These are phyloP conservation scores for Sequoiadendron giganteum DNA, from an alignment of 75 land plant genomes.

Conservation along the genomic window DNA sequence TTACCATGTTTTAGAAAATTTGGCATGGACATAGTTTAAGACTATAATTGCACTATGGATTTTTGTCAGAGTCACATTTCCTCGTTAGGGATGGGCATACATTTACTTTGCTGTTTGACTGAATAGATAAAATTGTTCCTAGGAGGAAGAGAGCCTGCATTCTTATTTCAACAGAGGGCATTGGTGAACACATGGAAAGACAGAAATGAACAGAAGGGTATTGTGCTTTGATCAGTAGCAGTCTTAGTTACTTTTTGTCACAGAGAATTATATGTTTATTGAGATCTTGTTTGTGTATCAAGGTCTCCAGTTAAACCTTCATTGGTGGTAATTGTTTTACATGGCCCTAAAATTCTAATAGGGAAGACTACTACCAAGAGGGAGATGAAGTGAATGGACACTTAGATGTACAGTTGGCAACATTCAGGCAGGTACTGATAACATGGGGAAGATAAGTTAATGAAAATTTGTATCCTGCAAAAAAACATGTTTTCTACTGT, in stretches of 20 bases:
- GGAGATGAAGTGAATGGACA: constrained; percentile 48
- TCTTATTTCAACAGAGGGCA: constrained; percentile 85
- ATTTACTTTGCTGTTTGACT: constrained; percentile 55
- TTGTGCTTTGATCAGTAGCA: not conserved
- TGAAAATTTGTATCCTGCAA: constrained; percentile 36
- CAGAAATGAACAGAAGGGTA: constrained; percentile 54
- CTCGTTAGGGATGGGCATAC: constrained; percentile 65
- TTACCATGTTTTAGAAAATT: too few species aligned
- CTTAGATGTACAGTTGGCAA: constrained; percentile 62
- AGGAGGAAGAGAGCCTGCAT: constrained; percentile 72
- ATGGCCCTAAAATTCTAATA: constrained; percentile 15
- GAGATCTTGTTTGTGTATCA: not conserved
- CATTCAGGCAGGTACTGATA: constrained; percentile 55
- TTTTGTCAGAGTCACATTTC: constrained; percentile 74
- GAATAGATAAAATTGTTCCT: constrained; percentile 47
- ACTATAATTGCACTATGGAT: constrained; percentile 64
- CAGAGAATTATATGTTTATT: not conserved
- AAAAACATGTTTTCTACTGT: constrained; percentile 58
- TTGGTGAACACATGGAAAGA: constrained; percentile 89
- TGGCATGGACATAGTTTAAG: constrained; percentile 30
- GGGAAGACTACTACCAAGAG: constrained; percentile 72
- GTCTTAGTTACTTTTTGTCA: constrained; percentile 1
- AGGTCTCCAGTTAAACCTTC: not conserved
- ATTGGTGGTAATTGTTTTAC: not conserved
- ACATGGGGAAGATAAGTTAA: constrained; percentile 80